Conservation (phyloP, 495 filamentous ascomycete genomes). For the Penicillium tannophilum region DNA sequence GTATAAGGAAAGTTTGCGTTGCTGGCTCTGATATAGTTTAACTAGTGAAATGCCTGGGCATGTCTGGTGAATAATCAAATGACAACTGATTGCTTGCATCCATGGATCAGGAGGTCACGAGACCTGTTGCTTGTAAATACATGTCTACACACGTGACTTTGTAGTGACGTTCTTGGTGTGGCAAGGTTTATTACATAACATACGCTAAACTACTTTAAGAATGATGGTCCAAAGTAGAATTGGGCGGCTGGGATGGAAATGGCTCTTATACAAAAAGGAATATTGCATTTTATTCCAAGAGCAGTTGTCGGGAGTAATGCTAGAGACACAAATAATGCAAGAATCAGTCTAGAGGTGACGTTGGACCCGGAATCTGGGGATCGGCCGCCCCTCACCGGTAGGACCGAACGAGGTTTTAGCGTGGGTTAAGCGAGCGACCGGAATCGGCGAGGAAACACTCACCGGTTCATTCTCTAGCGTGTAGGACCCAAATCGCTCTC, state of each 20-base stretch:
- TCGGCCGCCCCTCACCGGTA: slow-evolving; percentile 3
- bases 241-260: neutral
- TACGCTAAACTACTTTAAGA: neutral
- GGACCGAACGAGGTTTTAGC: slow-evolving; percentile 8
- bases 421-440: slow-evolving; percentile 4
- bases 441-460: slow-evolving; percentile 7
- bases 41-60: no score
- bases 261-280: no score
- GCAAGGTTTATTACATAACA: neutral
- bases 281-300: no score
- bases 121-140: no score
- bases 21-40: no score
- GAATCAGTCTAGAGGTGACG: slow-evolving; percentile 1
- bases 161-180: no score
- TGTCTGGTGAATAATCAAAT: neutral
- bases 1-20: no score
- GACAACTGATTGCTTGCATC: neutral
- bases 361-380: slow-evolving; percentile 6
- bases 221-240: neutral
- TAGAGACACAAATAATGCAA: neutral
- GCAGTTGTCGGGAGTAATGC: no score
- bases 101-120: no score
- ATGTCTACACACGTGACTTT: no score
- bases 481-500: slow-evolving; percentile 14
- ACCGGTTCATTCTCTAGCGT: slow-evolving; percentile 16